Base-by-base conservation (phyloP, 139 green algal genomes). In the Closterium sp. region DNA sequence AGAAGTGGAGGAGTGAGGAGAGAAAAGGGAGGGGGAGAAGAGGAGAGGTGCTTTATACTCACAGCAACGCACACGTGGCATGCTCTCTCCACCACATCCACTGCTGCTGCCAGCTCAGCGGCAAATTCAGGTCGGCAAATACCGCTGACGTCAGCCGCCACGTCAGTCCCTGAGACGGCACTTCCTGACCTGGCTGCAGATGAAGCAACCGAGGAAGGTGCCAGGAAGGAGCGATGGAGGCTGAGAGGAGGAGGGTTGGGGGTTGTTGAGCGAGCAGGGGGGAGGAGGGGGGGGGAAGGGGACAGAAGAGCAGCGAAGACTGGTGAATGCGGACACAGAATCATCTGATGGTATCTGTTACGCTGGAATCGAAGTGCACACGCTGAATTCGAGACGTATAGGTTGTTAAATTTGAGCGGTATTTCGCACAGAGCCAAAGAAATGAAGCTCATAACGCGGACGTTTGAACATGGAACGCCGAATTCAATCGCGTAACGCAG, bases 61-160 rank as follows among this genome's bases (percentile, higher is more conserved):
- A 91, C 88, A 91, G 55, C 66, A 30, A 69, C 10, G 36, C 88
- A 91, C 32, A 91, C 25, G 35, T 85, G 88, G 83, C 88, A 91
- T 31, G 88, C 88, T 9, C 88, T 30, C 36, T 91, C 88, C 10
- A 91, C 88, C 55, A 32, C 88, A 21, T 85, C 88, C 28, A 91
- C 33, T 35, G 88, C 88, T 25, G 88, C 88, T 87, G 55, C 88
- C 55, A 91, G 36, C 36, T 91, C 88, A 88, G 34, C 38, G 16
- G 55, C 34, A 1, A 88, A 91, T 7, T 34, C 28, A 7, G 76
- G 34, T 34, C 31, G 89, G 1, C 84, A 76, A 76, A 76, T 28
- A 28, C 55, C 16, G 55, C 12, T 76, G 16, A 76, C 55, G 25
- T 76, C 55, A 76, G 55, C 55, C 5, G 55, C 55, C 55, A 76